These are phyloP conservation scores for Fusarium goolgardi DNA, from an alignment of 2,329 filamentous ascomycete species.

Conservation along the genomic window DNA sequence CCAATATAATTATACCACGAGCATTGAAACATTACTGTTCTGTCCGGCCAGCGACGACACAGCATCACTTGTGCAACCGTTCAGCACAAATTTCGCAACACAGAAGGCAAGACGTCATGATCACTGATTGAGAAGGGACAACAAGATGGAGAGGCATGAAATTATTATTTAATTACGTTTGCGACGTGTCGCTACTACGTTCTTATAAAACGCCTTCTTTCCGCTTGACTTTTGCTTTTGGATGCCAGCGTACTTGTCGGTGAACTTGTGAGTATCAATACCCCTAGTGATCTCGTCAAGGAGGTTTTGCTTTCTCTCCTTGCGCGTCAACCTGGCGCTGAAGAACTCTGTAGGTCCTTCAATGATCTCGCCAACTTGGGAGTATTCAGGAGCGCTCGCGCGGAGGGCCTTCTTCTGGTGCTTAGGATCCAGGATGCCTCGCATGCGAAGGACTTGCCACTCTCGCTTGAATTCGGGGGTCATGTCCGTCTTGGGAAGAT, in stretches of 20 bases:
- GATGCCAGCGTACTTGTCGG: slow-evolving; percentile 87
- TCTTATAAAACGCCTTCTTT: slow-evolving; percentile 90
- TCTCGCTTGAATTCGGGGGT: slow-evolving; percentile 90
- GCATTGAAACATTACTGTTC: background rate
- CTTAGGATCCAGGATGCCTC: slow-evolving; percentile 88
- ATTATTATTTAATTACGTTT: slow-evolving; percentile 44
- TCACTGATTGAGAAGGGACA: background rate
- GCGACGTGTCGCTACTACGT: slow-evolving; percentile 65
- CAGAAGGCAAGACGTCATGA: background rate
- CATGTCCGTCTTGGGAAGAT: slow-evolving; percentile 84
- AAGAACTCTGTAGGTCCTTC: slow-evolving; percentile 91
- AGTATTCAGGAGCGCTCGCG: slow-evolving; percentile 76
- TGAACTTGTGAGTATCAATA: slow-evolving; percentile 74
- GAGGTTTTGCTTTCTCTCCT: slow-evolving; percentile 87
- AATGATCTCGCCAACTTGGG: slow-evolving; percentile 87
- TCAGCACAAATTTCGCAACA: no score
- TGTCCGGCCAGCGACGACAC: background rate
- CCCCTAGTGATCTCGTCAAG: slow-evolving; percentile 79
- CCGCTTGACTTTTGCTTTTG: slow-evolving; percentile 86
- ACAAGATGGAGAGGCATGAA: background rate
- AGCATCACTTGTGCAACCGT: background rate
- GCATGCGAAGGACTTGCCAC: slow-evolving; percentile 88
- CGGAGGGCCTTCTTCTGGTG: slow-evolving; percentile 92
- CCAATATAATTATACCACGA: background rate
- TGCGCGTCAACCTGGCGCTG: slow-evolving; percentile 82